Conservation (phyloP, 2,329 filamentous ascomycete genomes). For the Aspergillus chevalieri region DNA sequence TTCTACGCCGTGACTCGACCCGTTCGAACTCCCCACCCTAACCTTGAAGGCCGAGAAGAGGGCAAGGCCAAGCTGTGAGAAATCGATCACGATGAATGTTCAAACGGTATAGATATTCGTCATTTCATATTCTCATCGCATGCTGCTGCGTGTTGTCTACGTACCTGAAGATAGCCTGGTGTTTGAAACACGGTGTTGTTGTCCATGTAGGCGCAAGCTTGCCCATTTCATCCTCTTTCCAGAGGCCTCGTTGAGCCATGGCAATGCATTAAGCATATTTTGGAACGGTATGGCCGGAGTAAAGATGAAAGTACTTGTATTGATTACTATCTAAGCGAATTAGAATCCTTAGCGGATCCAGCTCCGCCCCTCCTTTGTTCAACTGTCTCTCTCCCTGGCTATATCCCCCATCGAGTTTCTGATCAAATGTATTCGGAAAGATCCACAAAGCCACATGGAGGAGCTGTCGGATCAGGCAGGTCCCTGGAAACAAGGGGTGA, state of each 20-base stretch:
- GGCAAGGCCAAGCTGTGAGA: constrained; percentile 6
- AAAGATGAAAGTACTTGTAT: no score
- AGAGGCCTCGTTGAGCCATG: no score
- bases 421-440: neutral
- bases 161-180: no score
- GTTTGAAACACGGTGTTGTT: neutral
- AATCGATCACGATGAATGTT: neutral
- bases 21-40: constrained; percentile 11
- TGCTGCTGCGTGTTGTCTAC: neutral
- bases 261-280: no score
- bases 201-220: neutral
- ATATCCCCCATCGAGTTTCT: neutral
- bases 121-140: neutral
- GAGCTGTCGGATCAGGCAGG: no score
- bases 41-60: constrained; percentile 14
- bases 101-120: neutral
- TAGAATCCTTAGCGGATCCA: no score
- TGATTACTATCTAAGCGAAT: no score
- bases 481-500: no score
- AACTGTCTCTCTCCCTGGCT: no score
- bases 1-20: constrained; percentile 19
- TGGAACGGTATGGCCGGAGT: no score
- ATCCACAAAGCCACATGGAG: neutral
- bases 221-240: no score
- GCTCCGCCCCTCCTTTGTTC: no score